phyloP scores from a whole-genome alignment of 352 stramenopile genomes.

The Aphanomyces stellatus region DNA sequence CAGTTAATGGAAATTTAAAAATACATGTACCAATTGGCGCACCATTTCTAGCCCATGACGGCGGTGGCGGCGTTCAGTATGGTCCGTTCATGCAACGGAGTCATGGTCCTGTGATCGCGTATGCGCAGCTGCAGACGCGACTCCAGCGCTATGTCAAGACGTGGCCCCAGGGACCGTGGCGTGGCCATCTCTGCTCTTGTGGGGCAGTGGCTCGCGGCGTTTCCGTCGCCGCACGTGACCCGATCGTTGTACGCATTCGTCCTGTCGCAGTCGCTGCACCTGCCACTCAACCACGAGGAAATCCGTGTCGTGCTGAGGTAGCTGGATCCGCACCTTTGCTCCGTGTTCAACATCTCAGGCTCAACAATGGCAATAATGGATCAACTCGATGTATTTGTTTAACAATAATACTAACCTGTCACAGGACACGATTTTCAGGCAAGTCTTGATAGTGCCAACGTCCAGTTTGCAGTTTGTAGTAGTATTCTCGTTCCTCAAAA shows the following conservation, averaged over 20 bases:
- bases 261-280: conserved; percentile 25
- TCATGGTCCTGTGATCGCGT: conserved; percentile 10
- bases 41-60: conserved; percentile 33
- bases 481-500: no score
- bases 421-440: no score
- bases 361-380: no score
- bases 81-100: conserved; percentile 61
- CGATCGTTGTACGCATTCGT: conserved; percentile 35
- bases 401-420: no score
- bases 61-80: conserved; percentile 54
- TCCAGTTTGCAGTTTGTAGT: no score
- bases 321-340: conserved; percentile 46
- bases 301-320: conserved; percentile 39
- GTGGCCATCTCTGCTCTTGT: conserved; percentile 33
- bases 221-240: conserved; percentile 26
- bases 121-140: conserved; percentile 12
- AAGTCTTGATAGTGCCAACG: no score
- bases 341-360: no score
- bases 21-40: conserved; percentile 42
- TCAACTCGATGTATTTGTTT: no score
- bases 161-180: conserved; percentile 18
- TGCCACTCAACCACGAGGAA: conserved; percentile 44
- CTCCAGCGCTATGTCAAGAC: conserved; percentile 33
- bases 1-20: no score
- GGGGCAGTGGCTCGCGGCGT: conserved; percentile 31